phyloP scores from a whole-genome alignment of 2,329 filamentous ascomycete species.

The Diaporthe vaccinii region DNA sequence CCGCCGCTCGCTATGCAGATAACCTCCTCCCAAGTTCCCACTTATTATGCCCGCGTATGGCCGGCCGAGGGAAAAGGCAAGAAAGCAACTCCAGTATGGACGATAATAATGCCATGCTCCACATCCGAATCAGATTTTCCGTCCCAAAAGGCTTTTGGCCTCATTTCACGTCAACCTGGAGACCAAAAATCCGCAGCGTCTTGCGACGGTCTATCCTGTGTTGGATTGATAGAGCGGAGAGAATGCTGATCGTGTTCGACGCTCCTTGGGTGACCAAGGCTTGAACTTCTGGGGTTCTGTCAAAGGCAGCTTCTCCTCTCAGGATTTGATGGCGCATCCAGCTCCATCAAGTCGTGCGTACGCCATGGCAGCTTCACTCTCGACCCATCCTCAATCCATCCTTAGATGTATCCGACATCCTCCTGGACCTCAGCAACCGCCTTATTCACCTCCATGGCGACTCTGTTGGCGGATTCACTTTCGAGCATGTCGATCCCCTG shows the following conservation, averaged over 20 bases:
- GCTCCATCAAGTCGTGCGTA: background rate
- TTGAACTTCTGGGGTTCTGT: background rate
- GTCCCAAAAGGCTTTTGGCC: background rate
- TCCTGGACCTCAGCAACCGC: slow-evolving; percentile 13
- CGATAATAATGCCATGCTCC: background rate
- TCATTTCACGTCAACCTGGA: background rate
- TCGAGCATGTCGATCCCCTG: slow-evolving; percentile 71
- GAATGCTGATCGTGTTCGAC: background rate
- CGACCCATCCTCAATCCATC: background rate
- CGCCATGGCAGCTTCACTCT: background rate
- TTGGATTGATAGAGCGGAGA: background rate
- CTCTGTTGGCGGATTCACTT: slow-evolving; percentile 49
- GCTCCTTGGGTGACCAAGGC: background rate
- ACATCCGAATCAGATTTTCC: background rate
- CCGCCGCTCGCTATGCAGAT: slow-evolving; percentile 32
- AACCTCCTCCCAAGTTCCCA: slow-evolving; percentile 8
- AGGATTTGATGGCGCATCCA: background rate
- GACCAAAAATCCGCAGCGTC: background rate
- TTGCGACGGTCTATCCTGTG: background rate
- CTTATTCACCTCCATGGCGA: slow-evolving; percentile 15
- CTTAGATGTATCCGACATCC: slow-evolving; percentile 35
- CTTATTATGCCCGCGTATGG: background rate
- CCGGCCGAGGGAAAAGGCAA: background rate
- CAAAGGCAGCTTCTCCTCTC: background rate
- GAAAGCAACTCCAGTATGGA: background rate